These are phyloP conservation scores for Saccharomyces hybrid DNA, from an alignment of 1,139 yeast genomes.

Conservation along the genomic window DNA sequence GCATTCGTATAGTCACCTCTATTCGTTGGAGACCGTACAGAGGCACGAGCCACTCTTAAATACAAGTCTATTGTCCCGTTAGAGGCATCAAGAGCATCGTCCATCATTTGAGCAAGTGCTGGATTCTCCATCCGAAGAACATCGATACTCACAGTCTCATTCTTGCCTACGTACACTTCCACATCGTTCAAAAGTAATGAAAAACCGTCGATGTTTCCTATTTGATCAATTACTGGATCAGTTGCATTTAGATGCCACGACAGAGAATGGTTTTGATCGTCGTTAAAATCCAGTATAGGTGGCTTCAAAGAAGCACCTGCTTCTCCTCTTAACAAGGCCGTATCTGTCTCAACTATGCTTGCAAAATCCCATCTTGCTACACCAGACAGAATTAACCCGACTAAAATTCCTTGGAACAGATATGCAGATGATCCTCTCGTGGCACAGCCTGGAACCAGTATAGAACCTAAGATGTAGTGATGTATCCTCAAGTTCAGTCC, in stretches of 20 bases:
- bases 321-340: slow-evolving; percentile 63
- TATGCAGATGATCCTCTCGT: slow-evolving; percentile 66
- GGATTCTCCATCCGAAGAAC: slow-evolving; percentile 34
- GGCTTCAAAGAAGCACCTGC: slow-evolving; percentile 56
- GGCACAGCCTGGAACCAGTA: slow-evolving; percentile 80
- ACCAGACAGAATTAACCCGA: slow-evolving; percentile 79
- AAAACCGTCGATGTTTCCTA: slow-evolving; percentile 35
- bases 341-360: slow-evolving; percentile 71
- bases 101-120: slow-evolving; percentile 28
- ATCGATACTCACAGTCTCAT: slow-evolving; percentile 38
- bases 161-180: slow-evolving; percentile 59
- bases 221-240: slow-evolving; percentile 6
- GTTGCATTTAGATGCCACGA: slow-evolving; percentile 19
- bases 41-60: slow-evolving; percentile 47
- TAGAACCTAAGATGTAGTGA: slow-evolving; percentile 77
- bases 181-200: slow-evolving; percentile 71
- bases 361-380: slow-evolving; percentile 92
- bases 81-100: slow-evolving; percentile 20
- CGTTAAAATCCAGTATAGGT: slow-evolving; percentile 39
- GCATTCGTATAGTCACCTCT: slow-evolving; percentile 53
- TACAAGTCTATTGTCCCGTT: slow-evolving; percentile 38
- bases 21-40: slow-evolving; percentile 35
- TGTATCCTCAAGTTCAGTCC: slow-evolving; percentile 75
- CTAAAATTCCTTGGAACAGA: slow-evolving; percentile 70
- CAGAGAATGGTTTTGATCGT: slow-evolving; percentile 16